Percentiles rank a stretch among this genome's conserved stretches.
These are phyloP conservation scores for Volvox africanus DNA, from an alignment of 139 green algal genomes.

Conservation along the genomic window DNA sequence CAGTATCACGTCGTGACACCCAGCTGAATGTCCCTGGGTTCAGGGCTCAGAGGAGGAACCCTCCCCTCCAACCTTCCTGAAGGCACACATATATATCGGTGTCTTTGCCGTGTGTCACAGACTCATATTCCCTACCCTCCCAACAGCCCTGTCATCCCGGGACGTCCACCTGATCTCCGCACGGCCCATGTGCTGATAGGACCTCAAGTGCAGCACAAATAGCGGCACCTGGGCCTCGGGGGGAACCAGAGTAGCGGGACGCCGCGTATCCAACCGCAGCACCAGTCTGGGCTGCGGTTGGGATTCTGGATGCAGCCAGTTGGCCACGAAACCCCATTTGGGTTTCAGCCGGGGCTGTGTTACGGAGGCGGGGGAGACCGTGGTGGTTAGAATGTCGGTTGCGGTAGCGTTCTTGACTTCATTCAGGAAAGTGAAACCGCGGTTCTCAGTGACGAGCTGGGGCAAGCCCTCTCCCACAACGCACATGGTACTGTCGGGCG, in stretches of 20 bases:
- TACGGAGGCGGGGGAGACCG: not conserved
- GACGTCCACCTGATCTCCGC: slow-evolving; percentile 45
- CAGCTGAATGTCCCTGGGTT: too few relatives aligned
- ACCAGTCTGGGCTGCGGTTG: not conserved
- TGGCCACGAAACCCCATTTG: slow-evolving; percentile 50
- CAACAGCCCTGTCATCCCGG: too few relatives aligned
- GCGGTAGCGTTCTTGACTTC: slow-evolving; percentile 14
- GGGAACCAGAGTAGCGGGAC: not conserved
- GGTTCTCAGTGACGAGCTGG: not conserved
- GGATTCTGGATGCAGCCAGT: not conserved
- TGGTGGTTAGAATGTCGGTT: not conserved
- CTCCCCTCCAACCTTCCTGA: too few relatives aligned
- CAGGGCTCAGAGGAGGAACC: too few relatives aligned
- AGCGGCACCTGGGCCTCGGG: slow-evolving; percentile 31
- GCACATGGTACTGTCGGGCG: slow-evolving; percentile 53
- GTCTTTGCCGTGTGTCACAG: too few relatives aligned
- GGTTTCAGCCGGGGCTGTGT: slow-evolving; percentile 4
- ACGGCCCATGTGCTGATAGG: slow-evolving; percentile 55
- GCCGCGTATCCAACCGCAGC: not conserved
- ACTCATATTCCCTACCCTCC: too few relatives aligned
- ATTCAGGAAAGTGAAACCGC: slow-evolving; percentile 52
- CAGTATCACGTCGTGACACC: too few relatives aligned
- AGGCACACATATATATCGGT: too few relatives aligned
- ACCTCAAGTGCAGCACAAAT: slow-evolving; percentile 53
- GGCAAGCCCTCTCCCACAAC: slow-evolving; percentile 31